phyloP scores from a whole-genome alignment of 2,329 filamentous ascomycete genomes.

The Fusarium chaquense region DNA sequence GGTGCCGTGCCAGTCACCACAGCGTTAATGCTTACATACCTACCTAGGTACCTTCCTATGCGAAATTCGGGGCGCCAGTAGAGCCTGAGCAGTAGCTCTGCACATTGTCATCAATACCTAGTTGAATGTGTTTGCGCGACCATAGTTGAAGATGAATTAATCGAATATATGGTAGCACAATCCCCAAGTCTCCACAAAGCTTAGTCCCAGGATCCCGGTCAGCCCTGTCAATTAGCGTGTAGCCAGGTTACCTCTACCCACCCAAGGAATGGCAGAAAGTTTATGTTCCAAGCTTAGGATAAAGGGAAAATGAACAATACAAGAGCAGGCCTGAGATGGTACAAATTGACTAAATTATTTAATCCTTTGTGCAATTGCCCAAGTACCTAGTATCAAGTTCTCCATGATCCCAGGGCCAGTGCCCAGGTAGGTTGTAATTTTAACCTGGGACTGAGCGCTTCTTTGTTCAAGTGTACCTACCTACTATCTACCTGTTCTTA shows the following conservation, averaged over 20 bases:
- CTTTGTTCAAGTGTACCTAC: not conserved
- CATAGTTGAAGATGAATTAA: too few relatives aligned
- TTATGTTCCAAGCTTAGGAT: not conserved
- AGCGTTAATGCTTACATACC: too few relatives aligned
- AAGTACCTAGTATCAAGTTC: not conserved
- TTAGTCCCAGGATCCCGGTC: constrained; percentile 7
- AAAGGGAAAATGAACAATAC: not conserved
- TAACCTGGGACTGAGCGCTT: not conserved
- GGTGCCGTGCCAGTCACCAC: too few relatives aligned
- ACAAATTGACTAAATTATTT: not conserved
- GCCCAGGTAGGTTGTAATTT: not conserved
- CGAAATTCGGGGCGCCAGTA: too few relatives aligned
- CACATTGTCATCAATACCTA: too few relatives aligned
- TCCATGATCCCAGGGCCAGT: not conserved
- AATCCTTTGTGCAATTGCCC: not conserved
- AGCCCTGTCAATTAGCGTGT: constrained; percentile 31
- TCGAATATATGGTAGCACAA: too few relatives aligned
- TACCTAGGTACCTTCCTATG: too few relatives aligned
- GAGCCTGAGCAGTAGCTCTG: too few relatives aligned
- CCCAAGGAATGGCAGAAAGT: not conserved
- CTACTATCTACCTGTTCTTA: not conserved
- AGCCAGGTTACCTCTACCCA: not conserved
- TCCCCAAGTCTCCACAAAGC: not conserved
- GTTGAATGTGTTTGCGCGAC: too few relatives aligned
- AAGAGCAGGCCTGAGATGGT: not conserved